Base-by-base conservation (phyloP, 116 monocot species). In the Thalassia testudinum region DNA sequence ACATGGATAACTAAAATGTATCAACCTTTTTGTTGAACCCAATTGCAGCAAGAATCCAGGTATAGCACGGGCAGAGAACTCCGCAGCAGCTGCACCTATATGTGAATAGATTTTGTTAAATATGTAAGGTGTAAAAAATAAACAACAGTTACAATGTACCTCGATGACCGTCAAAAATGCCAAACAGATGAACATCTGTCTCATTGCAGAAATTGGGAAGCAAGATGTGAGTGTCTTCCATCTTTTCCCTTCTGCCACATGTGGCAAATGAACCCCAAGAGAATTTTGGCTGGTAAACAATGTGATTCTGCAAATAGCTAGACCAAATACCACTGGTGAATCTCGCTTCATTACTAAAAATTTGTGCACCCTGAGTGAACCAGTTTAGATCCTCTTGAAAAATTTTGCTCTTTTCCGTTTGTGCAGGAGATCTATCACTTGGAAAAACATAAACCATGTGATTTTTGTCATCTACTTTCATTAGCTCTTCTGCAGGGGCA, bases 171-270 rank as follows among this genome's bases (percentile, higher is more conserved):
- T 95, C 89, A 66, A 85, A 88, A 68, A 95, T 82, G 24, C 95
- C 95, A 73, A 95, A 85, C 13, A 70, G 50, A 73, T 81, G 70
- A 27, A 79, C 47, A 49, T 79, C 72, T 53, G 76, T 64, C 53
- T 78, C 62, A 57, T 70, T 67, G 57, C 79, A 78, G 62, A 95
- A 64, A 43, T 72, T 62, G 27, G 95, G 85, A 67, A 79, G 73
- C 73, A 95, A 66, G 66, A 95, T 88, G 55, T 95, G 88, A 48
- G 85, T 72, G 73, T 88, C 95, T 66, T 95, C 95, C 95, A 95
- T 95, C 16, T 58, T 82, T 67, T 88, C 95, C 59, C 88, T 88
- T 66, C 85, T 85, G 21, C 95, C 95, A 62, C 78, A 79, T 28
- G 79, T 77, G 24, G 79, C 73, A 74, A 95, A 95, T 26, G 88